A percentile compares a stretch with the other conserved stretches of the same genome.
These are phyloP conservation scores for Lycium barbarum DNA, from an alignment of 257 asterid genomes.

Conservation along the genomic window DNA sequence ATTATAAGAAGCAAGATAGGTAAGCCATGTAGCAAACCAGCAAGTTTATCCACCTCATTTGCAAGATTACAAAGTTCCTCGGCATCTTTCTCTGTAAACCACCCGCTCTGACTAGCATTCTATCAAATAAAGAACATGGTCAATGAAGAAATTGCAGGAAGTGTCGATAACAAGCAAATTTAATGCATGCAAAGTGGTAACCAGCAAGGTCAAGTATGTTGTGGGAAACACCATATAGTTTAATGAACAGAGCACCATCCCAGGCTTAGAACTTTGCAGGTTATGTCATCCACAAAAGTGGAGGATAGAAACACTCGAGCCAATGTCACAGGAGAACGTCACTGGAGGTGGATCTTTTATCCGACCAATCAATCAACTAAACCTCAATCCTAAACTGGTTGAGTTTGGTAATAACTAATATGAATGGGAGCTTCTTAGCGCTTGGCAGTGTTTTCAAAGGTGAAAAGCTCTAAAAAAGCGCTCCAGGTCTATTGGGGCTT, in stretches of 20 bases:
- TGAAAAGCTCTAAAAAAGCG: no score
- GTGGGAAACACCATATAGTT: background rate
- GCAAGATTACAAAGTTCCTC: conserved; percentile 64
- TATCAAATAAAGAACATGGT: conserved; percentile 47
- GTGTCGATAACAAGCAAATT: background rate
- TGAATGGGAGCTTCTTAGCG: background rate
- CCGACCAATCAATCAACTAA: background rate
- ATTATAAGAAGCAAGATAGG: conserved; percentile 19
- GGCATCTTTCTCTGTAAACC: conserved; percentile 75
- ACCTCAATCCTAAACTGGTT: background rate
- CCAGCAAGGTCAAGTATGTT: conserved; percentile 4
- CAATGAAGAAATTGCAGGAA: background rate
- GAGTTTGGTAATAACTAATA: background rate
- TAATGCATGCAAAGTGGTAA: background rate
- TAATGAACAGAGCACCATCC: background rate
- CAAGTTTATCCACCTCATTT: conserved; percentile 55
- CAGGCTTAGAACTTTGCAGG: background rate
- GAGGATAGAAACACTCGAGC: background rate
- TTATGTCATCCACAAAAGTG: conserved; percentile 1
- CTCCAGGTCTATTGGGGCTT: no score
- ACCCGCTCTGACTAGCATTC: conserved; percentile 79
- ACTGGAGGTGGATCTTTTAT: background rate
- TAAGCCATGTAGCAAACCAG: conserved; percentile 15
- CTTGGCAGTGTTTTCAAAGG: background rate
- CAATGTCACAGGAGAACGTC: background rate